These are phyloP conservation scores for Aspergillus awamori DNA, from an alignment of 2,329 filamentous ascomycete genomes.

Conservation along the genomic window DNA sequence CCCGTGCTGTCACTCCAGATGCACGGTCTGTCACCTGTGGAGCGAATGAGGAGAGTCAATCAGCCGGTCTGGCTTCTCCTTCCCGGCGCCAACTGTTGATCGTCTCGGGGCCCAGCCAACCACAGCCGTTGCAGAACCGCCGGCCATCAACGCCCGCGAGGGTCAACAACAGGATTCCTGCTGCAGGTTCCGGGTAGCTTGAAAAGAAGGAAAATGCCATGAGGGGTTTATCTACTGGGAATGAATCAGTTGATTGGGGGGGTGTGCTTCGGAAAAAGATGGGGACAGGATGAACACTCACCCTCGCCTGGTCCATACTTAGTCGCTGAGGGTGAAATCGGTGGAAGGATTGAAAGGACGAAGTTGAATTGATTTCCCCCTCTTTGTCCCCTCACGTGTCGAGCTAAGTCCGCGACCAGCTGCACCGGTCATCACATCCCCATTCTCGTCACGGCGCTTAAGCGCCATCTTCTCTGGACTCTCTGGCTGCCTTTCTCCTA, in stretches of 20 bases:
- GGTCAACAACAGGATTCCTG: background rate
- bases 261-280: background rate
- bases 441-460: background rate
- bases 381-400: background rate
- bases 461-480: background rate
- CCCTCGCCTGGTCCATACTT: background rate
- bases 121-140: slow-evolving; percentile 34
- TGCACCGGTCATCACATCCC: background rate
- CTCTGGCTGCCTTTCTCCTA: background rate
- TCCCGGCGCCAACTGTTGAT: slow-evolving; percentile 36
- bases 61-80: slow-evolving; percentile 28
- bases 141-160: slow-evolving; percentile 6
- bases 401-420: background rate
- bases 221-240: background rate
- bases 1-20: slow-evolving; percentile 15
- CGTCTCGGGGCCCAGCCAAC: slow-evolving; percentile 31
- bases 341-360: background rate
- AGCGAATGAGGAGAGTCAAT: slow-evolving; percentile 21
- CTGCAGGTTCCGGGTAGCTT: background rate
- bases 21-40: slow-evolving; percentile 25
- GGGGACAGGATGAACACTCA: background rate
- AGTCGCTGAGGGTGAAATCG: background rate
- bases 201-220: background rate
- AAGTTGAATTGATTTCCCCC: background rate
- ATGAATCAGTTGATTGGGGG: background rate